Evolutionary conservation across 1,139 yeast genomes (phyloP).

Genomic region (Pichia sp.): DNA sequence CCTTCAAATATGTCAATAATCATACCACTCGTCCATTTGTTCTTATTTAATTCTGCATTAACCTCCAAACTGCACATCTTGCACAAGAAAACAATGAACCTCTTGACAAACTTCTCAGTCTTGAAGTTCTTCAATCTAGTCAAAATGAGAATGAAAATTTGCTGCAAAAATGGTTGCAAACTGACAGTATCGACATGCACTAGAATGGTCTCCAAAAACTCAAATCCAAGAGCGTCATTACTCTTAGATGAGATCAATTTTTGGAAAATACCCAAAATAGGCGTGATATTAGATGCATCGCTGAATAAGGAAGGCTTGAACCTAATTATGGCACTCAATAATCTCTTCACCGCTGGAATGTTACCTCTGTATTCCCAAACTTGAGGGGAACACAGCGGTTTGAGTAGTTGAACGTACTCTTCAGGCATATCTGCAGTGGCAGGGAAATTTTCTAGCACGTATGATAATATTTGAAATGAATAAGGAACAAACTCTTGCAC

Average conservation of each 20-base stretch:
- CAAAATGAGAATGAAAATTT: constrained; percentile 67
- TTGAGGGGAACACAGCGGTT: constrained; percentile 79
- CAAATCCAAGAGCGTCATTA: constrained; percentile 79
- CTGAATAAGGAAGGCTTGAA: constrained; percentile 52
- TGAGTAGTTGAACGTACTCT: constrained; percentile 57
- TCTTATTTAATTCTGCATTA: constrained; percentile 20
- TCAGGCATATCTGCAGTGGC: constrained; percentile 45
- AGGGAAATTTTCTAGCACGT: constrained; percentile 61
- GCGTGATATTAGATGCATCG: constrained; percentile 45
- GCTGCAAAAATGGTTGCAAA: constrained; percentile 54
- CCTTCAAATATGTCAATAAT: constrained; percentile 51
- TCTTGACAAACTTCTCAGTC: constrained; percentile 75
- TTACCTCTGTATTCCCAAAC: constrained; percentile 94
- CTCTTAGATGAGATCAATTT: constrained; percentile 79
- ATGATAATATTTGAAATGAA: constrained; percentile 81
- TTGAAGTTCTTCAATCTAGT: constrained; percentile 75
- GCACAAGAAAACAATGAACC: constrained; percentile 61
- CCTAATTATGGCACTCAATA: constrained; percentile 63
- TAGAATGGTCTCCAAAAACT: constrained; percentile 66
- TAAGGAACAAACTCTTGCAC: constrained; percentile 94
- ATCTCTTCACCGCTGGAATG: constrained; percentile 83
- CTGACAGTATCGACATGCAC: constrained; percentile 44
- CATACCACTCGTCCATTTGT: constrained; percentile 39
- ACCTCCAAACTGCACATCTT: constrained; percentile 36
- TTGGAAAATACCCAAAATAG: constrained; percentile 94